These are phyloP conservation scores for Kalmusia sp. DNA, from an alignment of 2,329 filamentous ascomycete species.

Conservation along the genomic window DNA sequence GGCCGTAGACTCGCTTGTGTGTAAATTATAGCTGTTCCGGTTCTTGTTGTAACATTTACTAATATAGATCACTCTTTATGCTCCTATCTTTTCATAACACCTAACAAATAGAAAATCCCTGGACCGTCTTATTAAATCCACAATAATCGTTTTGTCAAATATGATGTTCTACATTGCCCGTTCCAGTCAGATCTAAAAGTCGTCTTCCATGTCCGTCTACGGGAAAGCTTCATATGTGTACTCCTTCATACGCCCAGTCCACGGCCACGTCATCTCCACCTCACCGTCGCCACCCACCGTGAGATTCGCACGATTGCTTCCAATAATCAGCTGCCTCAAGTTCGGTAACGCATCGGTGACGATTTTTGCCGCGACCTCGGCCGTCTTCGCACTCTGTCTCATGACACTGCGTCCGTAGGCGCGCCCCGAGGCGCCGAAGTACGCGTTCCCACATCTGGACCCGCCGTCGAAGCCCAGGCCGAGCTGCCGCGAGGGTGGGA, in stretches of 20 bases:
- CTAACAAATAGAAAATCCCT: too few relatives aligned
- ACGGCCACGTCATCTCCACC: not conserved
- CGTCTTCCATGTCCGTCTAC: not conserved
- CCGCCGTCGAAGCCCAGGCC: conserved; percentile 12
- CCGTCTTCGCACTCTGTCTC: not conserved
- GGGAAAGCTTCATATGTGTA: not conserved
- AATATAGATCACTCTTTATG: too few relatives aligned
- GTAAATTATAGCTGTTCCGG: too few relatives aligned
- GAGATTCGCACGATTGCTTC: not conserved
- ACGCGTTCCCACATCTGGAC: conserved; percentile 10
- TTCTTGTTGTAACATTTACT: too few relatives aligned
- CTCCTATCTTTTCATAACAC: too few relatives aligned
- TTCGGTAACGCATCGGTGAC: conserved; percentile 1
- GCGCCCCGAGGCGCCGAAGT: conserved; percentile 5
- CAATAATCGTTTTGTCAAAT: too few relatives aligned
- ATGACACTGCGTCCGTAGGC: not conserved
- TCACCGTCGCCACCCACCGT: not conserved
- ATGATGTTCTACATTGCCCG: too few relatives aligned
- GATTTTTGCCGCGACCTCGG: conserved; percentile 2
- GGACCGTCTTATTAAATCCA: too few relatives aligned
- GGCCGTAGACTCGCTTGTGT: too few relatives aligned
- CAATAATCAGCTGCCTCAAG: conserved; percentile 5
- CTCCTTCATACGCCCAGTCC: not conserved
- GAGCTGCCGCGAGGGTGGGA: not conserved
- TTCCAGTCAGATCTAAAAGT: too few relatives aligned